Evolutionary conservation across 2,329 filamentous ascomycete genomes (phyloP), one percentile per base, ranked within the genome.

Genomic region (Talaromyces sp.): DNA sequence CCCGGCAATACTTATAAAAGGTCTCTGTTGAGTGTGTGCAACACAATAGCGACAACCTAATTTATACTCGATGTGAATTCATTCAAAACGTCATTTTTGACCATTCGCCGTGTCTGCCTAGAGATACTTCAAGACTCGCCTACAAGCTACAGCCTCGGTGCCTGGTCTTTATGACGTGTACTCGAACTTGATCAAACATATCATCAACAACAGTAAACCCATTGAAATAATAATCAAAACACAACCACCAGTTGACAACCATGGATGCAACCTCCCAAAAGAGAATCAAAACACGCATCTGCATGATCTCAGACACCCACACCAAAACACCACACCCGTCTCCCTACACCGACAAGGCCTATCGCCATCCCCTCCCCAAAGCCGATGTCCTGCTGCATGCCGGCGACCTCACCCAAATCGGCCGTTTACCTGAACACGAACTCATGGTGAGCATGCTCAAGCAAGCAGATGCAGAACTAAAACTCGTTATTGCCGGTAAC

Each of bases 401-500:
- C 62, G 85, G 85, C 57, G 85, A 87, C 70, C 72, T 87, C 44
- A 87, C 85, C 9, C 80, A 79, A 69, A 72, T 78, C 40, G 83
- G 84, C 5, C 72, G 73, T 10, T 61, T 78, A 10, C 50, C 69
- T 14, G 82, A 87, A 67, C 83, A 85, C 66, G 67, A 78, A 33
- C 63, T 67, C 10, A 78, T 80, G 2, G 67, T 86, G 14, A 67
- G 76, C 5, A 77, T 84, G 72, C 75, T 87, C 6, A 70, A 73
- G 12, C 66, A 67, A 0, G 78, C 84, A 40, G 73, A 82, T 14
- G 84, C 84, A 1, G 78, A 81, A 8, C 70, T 88, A 5, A 88
- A 87, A 67, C 75, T 88, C 28, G 81, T 88, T 23, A 87, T 88
- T 63, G 81, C 85, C 0, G 86, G 86, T 0, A 88, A 88, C 67